A percentile compares a stretch with the other conserved stretches of the same genome.
Conservation (phyloP, 768 basidiomycete genomes). For the Tylopilus sp. region DNA sequence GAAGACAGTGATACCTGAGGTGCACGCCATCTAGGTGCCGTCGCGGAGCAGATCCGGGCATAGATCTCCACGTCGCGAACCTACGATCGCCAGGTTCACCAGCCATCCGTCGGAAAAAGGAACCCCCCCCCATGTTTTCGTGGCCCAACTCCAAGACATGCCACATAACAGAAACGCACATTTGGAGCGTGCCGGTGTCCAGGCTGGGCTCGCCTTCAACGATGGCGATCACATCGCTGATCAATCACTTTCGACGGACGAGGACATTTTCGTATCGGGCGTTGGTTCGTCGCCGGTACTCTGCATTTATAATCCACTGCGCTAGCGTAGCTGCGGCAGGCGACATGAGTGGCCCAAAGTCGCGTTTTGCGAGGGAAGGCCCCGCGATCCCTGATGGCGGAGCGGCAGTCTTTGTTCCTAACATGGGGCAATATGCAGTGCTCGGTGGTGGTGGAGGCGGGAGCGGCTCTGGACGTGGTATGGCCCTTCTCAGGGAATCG, state of each 20-base stretch:
- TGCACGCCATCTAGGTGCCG: conserved; percentile 15
- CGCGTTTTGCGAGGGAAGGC: conserved; percentile 4
- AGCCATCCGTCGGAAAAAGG: not conserved
- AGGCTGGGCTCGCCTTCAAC: conserved; percentile 8
- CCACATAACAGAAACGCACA: conserved; percentile 3
- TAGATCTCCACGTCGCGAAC: not conserved
- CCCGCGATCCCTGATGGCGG: not conserved
- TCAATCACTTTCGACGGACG: not conserved
- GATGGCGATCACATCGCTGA: not conserved
- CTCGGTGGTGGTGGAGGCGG: not conserved
- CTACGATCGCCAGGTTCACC: not conserved
- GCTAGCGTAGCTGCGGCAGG: not conserved
- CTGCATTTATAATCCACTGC: conserved; percentile 4
- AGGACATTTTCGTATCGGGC: not conserved
- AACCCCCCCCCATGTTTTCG: not conserved
- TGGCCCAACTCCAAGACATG: not conserved
- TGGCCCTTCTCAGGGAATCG: not conserved
- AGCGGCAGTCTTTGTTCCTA: not conserved
- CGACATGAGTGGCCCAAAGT: conserved; percentile 6
- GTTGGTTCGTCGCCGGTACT: conserved; percentile 5
- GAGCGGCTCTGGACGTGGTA: not conserved
- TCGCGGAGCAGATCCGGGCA: conserved; percentile 6
- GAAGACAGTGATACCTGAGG: conserved; percentile 9
- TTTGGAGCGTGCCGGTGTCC: not conserved
- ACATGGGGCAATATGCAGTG: not conserved